Conservation (phyloP, 2,329 filamentous ascomycete species). For the Scytalidium lignicola region DNA sequence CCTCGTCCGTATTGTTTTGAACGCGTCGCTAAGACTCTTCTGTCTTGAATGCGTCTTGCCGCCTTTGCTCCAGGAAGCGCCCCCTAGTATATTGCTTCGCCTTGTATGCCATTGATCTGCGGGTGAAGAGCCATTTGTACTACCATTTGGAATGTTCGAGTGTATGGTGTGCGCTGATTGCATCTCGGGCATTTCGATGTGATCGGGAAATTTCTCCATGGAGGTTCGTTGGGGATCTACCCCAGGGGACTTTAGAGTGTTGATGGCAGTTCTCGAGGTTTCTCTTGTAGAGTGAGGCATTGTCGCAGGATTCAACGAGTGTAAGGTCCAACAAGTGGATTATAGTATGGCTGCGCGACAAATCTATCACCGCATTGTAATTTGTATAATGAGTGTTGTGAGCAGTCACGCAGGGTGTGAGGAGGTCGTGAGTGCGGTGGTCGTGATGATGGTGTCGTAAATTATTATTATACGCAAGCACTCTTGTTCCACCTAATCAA, state of each 20-base stretch:
- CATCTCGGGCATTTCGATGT: slow-evolving; percentile 35
- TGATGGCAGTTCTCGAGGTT: slow-evolving; percentile 29
- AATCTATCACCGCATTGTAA: not conserved
- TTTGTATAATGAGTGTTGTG: not conserved
- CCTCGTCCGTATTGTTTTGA: slow-evolving; percentile 73
- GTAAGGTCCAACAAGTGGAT: slow-evolving; percentile 4
- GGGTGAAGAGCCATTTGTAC: slow-evolving; percentile 21
- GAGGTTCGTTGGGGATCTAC: slow-evolving; percentile 22
- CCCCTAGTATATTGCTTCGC: slow-evolving; percentile 38
- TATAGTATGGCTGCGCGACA: slow-evolving; percentile 5
- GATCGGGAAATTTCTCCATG: slow-evolving; percentile 56
- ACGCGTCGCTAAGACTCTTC: slow-evolving; percentile 86
- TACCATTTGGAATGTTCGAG: slow-evolving; percentile 17
- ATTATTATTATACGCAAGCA: not conserved
- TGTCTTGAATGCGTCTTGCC: slow-evolving; percentile 59
- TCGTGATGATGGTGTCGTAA: not conserved
- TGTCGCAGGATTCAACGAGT: slow-evolving; percentile 10
- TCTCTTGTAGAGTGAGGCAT: slow-evolving; percentile 40
- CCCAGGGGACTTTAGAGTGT: slow-evolving; percentile 24
- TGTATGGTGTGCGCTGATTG: slow-evolving; percentile 13
- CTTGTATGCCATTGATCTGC: slow-evolving; percentile 58
- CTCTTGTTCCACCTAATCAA: not conserved
- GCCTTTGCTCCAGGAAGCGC: slow-evolving; percentile 19
- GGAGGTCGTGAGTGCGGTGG: not conserved
- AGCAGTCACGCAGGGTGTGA: not conserved